Evolutionary conservation across 805 yeast genomes (phyloP), one percentile per base, ranked within the genome.

Genomic region (Sugiyamaella valdiviana): DNA sequence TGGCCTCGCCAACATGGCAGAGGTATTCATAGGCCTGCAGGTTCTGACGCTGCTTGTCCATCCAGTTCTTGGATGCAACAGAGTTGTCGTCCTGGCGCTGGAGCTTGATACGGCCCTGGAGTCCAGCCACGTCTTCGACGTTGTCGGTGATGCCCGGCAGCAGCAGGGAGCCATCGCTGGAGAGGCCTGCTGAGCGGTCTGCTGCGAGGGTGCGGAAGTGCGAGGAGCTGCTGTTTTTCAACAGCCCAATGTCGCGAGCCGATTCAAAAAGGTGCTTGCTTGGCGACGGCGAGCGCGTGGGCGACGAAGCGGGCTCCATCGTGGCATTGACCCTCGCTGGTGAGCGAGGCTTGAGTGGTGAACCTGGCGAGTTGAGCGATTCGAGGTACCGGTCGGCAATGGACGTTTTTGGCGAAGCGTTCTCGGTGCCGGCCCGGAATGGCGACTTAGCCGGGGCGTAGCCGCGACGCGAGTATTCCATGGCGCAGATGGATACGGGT

Each of bases 1-100:
- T 85, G n/a, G 89, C 86, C 60, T 87, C 93, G 35, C 77, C 79
- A 9, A 86, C 80, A 51, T 91, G 78, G 63, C 95, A 86, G 39
- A 87, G 69, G 58, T 86, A 86, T 62, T 85, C 93, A 61, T 86
- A 85, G 5, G 82, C 82, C 53, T 76, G 75, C 36, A 71, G 50
- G 49, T 65, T 65, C 50, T 70, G 61, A 6, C 76, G 64, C 52
- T 71, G 71, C 41, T 57, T 60, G 51, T 72, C 76, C 71, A 66
- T 64, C 69, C 68, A 65, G 48, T 59, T 61, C 38, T 48, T 49
- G 26, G 65, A 59, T 4, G 67, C 60, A 3, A 44, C 32, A 22
- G 58, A 45, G 21, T 57, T 50, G 21, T 54, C 56, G 39, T 63
- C 63, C 42, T 52, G 51, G 47, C 63, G 57, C 55, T 65, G 67